A percentile compares a stretch with the other conserved stretches of the same genome.
phyloP scores from a whole-genome alignment of 169 alveolate species.

The Babesia ovis region DNA sequence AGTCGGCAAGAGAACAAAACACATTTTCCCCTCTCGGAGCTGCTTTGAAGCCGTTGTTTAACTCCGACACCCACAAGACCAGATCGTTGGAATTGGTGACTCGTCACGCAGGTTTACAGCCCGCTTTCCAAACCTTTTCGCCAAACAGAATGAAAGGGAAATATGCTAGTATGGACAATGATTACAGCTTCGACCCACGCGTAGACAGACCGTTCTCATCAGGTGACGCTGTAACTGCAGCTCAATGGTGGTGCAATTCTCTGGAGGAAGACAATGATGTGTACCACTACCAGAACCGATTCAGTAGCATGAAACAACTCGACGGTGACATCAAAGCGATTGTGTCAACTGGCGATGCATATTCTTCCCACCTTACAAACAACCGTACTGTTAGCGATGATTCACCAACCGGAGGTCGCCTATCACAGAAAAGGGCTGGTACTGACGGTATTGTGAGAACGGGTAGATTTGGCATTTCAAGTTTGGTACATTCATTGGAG shows the following conservation, averaged over 20 bases:
- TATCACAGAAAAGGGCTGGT: conserved; percentile 6
- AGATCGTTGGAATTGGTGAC: background rate
- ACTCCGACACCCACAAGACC: background rate
- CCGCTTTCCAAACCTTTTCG: background rate
- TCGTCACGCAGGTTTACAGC: background rate
- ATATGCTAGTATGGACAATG: background rate
- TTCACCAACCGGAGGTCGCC: background rate
- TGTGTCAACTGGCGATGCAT: background rate
- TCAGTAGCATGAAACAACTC: background rate
- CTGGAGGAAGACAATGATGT: background rate
- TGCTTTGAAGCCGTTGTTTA: conserved; percentile 23
- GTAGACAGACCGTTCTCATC: background rate
- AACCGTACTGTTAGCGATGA: background rate
- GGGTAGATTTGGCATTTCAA: background rate
- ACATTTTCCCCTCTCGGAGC: background rate
- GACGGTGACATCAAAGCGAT: background rate
- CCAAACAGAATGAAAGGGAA: background rate
- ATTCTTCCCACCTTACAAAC: background rate
- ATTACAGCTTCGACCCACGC: background rate
- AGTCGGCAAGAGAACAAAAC: conserved; percentile 19
- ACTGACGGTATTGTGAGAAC: background rate
- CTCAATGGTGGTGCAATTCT: conserved; percentile 4
- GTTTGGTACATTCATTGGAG: background rate
- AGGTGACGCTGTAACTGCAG: background rate
- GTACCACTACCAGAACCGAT: background rate